Percentiles rank a stretch among this genome's conserved stretches.
phyloP scores from a whole-genome alignment of 805 yeast genomes.

The Candida anglica region DNA sequence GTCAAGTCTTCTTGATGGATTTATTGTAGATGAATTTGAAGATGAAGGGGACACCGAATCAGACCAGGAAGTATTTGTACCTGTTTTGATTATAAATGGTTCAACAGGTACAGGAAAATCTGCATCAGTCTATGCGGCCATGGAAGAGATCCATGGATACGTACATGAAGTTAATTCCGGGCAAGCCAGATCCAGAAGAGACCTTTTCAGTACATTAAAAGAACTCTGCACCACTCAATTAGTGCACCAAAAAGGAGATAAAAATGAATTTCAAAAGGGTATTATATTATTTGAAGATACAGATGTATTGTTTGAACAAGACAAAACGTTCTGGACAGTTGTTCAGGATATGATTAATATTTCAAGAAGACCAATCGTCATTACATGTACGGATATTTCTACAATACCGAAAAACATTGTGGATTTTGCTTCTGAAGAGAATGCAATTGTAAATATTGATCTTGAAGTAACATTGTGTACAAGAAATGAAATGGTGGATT shows the following conservation, averaged over 20 bases:
- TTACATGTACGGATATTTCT: slow-evolving; percentile 54
- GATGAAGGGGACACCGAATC: slow-evolving; percentile 20
- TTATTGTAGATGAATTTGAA: slow-evolving; percentile 35
- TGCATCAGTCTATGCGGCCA: slow-evolving; percentile 63
- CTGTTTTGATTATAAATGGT: slow-evolving; percentile 66
- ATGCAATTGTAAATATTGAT: slow-evolving; percentile 33
- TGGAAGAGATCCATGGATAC: slow-evolving; percentile 59
- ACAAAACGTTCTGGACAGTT: slow-evolving; percentile 76
- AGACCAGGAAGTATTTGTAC: slow-evolving; percentile 46
- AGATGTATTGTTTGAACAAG: slow-evolving; percentile 74
- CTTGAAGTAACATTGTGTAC: slow-evolving; percentile 8
- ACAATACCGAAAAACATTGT: slow-evolving; percentile 47
- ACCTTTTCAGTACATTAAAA: slow-evolving; percentile 56
- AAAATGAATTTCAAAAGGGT: slow-evolving; percentile 47
- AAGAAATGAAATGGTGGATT: slow-evolving; percentile 20
- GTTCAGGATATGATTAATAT: slow-evolving; percentile 56
- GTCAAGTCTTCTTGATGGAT: slow-evolving; percentile 28
- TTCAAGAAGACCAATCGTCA: slow-evolving; percentile 64
- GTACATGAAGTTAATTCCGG: slow-evolving; percentile 80
- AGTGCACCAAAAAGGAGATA: slow-evolving; percentile 44
- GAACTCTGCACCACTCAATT: slow-evolving; percentile 84
- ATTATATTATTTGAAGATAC: slow-evolving; percentile 82
- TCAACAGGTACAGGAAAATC: slow-evolving; percentile 77
- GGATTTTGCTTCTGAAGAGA: slow-evolving; percentile 41
- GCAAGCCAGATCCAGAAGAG: slow-evolving; percentile 69